Evolutionary conservation across 306 rosid genomes (phyloP).

Genomic region (Ziziphus jujuba): DNA sequence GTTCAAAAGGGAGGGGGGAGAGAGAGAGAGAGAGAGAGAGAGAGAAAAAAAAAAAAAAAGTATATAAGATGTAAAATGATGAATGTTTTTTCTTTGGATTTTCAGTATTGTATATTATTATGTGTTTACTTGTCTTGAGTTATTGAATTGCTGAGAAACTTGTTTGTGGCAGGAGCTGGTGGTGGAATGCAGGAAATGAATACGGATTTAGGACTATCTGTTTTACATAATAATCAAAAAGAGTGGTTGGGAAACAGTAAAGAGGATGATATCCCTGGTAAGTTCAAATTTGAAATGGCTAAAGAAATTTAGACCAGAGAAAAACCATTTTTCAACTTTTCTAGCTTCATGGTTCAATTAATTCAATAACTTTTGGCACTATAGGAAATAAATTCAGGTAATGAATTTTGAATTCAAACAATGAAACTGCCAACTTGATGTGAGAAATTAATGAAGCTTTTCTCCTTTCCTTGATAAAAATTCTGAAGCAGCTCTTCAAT

Average conservation of each 20-base stretch:
- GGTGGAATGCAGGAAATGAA: conserved; percentile 33
- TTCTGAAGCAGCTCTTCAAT: background rate
- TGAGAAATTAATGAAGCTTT: background rate
- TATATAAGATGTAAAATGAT: background rate
- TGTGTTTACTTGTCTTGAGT: background rate
- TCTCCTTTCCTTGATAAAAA: background rate
- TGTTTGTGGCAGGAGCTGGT: conserved; percentile 40
- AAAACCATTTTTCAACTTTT: conserved; percentile 24
- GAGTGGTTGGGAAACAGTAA: conserved; percentile 23
- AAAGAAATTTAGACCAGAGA: conserved; percentile 31
- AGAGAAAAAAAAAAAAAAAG: too few relatives aligned
- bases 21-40: too few relatives aligned
- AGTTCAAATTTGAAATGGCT: conserved; percentile 22
- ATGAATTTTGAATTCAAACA: too few relatives aligned
- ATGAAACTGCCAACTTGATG: too few relatives aligned
- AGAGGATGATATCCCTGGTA: conserved; percentile 29
- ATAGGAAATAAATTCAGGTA: too few relatives aligned
- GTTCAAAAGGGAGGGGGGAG: too few relatives aligned
- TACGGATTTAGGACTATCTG: conserved; percentile 21
- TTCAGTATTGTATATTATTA: background rate
- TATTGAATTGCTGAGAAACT: conserved; percentile 18
- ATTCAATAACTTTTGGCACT: too few relatives aligned
- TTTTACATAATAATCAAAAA: conserved; percentile 22
- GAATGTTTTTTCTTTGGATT: background rate
- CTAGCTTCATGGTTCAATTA: conserved; percentile 40